Percentiles rank a stretch among this genome's conserved stretches.
Conservation (phyloP, 768 basidiomycete species). For the Pleurotus ostreatus region DNA sequence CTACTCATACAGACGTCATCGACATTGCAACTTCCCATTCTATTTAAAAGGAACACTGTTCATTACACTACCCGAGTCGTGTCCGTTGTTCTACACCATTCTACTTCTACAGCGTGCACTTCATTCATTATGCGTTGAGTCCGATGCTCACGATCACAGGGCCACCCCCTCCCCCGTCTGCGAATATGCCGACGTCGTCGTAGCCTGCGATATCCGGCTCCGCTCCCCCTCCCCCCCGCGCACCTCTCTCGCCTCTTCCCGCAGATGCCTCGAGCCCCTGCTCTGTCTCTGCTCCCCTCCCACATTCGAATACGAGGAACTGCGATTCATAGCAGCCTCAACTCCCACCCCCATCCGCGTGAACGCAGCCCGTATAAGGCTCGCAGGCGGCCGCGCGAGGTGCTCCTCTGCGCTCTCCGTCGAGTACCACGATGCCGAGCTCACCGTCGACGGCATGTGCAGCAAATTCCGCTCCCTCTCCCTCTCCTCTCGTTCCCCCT, state of each 20-base stretch:
- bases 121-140: no score
- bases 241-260: not conserved
- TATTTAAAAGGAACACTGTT: no score
- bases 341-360: constrained; percentile 17
- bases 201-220: constrained; percentile 4
- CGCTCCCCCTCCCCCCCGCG: not conserved
- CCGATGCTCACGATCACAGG: no score
- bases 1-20: no score
- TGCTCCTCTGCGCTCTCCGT: constrained; percentile 27
- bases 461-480: constrained; percentile 11
- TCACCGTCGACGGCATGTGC: constrained; percentile 26
- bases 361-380: constrained; percentile 34
- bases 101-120: no score
- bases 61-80: no score
- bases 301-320: constrained; percentile 12
- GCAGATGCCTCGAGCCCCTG: not conserved
- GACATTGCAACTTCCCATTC: no score
- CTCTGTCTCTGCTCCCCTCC: not conserved
- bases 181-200: constrained; percentile 1
- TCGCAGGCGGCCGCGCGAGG: constrained; percentile 21
- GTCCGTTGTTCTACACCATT: no score
- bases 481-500: not conserved
- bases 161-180: constrained; percentile 1
- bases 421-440: constrained; percentile 24
- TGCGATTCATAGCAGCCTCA: constrained; percentile 12